These are phyloP conservation scores for Poteriospumella lacustris DNA, from an alignment of 108 stramenopile species.

Conservation along the genomic window DNA sequence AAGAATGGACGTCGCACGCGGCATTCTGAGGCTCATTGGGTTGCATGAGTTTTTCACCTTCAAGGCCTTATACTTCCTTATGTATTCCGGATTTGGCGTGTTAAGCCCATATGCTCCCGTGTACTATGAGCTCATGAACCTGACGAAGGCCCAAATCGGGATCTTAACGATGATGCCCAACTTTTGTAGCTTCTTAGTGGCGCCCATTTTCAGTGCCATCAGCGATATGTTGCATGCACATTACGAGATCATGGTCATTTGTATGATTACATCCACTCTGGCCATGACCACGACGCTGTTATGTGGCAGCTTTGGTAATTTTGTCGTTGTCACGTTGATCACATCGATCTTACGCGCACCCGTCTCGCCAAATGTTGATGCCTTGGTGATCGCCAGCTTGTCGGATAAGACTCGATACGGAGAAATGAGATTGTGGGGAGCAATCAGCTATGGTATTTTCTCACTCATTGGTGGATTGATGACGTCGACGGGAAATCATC, in stretches of 20 bases:
- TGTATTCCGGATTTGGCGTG: conserved; percentile 1
- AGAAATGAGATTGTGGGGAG: conserved; percentile 3
- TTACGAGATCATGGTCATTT: neutral
- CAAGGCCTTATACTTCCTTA: neutral
- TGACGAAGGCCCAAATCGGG: neutral
- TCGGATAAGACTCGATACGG: neutral
- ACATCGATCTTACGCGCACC: neutral
- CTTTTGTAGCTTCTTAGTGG: neutral
- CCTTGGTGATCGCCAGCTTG: neutral
- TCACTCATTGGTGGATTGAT: neutral
- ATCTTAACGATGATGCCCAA: neutral
- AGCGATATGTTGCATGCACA: neutral
- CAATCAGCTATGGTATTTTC: conserved; percentile 12
- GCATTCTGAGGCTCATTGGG: too few relatives aligned
- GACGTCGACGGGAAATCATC: neutral
- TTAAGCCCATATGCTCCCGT: neutral
- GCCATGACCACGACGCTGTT: neutral
- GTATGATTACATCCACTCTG: neutral
- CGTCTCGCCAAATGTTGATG: neutral
- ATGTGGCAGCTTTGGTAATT: neutral
- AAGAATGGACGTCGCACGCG: too few relatives aligned
- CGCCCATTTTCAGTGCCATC: neutral
- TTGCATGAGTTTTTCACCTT: neutral
- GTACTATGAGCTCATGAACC: neutral
- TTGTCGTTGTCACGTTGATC: neutral